Conservation (phyloP, 1,284 basidiomycete species). For the Ustilago cynodontis region DNA sequence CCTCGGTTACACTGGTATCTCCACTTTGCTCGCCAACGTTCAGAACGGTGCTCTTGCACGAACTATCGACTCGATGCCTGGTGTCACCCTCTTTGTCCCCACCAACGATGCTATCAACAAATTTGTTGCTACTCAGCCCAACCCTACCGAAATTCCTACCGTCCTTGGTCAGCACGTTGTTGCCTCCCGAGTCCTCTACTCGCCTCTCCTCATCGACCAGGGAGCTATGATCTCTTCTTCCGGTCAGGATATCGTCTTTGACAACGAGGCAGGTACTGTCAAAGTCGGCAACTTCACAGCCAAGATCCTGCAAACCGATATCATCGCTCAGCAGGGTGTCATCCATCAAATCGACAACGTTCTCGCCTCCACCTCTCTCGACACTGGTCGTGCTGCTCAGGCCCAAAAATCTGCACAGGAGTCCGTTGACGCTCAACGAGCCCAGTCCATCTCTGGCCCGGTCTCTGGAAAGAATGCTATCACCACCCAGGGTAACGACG, state of each 20-base stretch:
- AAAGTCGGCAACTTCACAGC: slow-evolving; percentile 53
- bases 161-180: slow-evolving; percentile 55
- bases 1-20: slow-evolving; percentile 31
- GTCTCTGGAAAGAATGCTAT: slow-evolving; percentile 48
- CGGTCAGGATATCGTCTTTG: slow-evolving; percentile 56
- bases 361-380: slow-evolving; percentile 43
- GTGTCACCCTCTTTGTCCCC: slow-evolving; percentile 59
- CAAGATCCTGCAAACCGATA: slow-evolving; percentile 55
- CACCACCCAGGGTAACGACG: slow-evolving; percentile 48
- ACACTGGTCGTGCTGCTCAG: slow-evolving; percentile 49
- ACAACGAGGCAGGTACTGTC: slow-evolving; percentile 47
- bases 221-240: slow-evolving; percentile 51
- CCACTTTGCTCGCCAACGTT: slow-evolving; percentile 30
- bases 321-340: slow-evolving; percentile 54
- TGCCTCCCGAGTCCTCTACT: slow-evolving; percentile 53
- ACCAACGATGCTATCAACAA: slow-evolving; percentile 44
- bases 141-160: slow-evolving; percentile 35
- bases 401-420: slow-evolving; percentile 48
- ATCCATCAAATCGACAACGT: slow-evolving; percentile 59
- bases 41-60: slow-evolving; percentile 35
- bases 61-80: slow-evolving; percentile 47
- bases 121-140: slow-evolving; percentile 33
- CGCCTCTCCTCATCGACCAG: slow-evolving; percentile 52
- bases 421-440: slow-evolving; percentile 18
- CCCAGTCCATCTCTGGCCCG: slow-evolving; percentile 40